These are phyloP conservation scores for Cadophora sp. DNA, from an alignment of 2,329 filamentous ascomycete species.

Conservation along the genomic window DNA sequence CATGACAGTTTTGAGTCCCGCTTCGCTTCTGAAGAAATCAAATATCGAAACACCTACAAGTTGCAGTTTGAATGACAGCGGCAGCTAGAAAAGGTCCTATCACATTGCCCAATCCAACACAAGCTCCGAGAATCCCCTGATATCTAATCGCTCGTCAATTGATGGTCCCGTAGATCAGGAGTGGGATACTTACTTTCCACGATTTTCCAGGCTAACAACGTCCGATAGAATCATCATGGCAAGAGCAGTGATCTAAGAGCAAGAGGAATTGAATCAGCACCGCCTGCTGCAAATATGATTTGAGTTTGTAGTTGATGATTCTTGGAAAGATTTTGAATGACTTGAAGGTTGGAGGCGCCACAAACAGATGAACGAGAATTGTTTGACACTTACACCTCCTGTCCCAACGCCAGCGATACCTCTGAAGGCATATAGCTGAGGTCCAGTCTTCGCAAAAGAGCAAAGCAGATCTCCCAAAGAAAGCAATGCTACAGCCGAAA, in stretches of 20 bases:
- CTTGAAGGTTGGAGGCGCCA: neutral
- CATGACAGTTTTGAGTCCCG: no score
- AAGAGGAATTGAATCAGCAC: neutral
- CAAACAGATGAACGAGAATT: neutral
- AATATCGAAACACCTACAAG: conserved; percentile 19
- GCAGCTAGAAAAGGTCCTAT: conserved; percentile 53
- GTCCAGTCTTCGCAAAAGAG: conserved; percentile 59
- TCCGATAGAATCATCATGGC: conserved; percentile 68
- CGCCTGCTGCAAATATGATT: no score
- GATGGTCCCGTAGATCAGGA: neutral
- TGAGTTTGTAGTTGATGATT: no score
- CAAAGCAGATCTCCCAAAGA: conserved; percentile 64
- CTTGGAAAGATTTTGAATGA: neutral
- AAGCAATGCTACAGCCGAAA: conserved; percentile 59
- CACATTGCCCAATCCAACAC: conserved; percentile 50
- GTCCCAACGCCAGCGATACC: conserved; percentile 66
- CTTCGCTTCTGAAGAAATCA: neutral
- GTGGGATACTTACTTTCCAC: conserved; percentile 55
- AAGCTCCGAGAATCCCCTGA: conserved; percentile 51
- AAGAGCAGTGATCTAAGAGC: conserved; percentile 55
- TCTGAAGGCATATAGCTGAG: conserved; percentile 67
- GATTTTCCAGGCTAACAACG: conserved; percentile 62
- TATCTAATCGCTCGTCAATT: conserved; percentile 39
- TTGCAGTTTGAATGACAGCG: conserved; percentile 46
- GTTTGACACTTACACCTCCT: conserved; percentile 51